These are phyloP conservation scores for Cornus kousa DNA, from an alignment of 148 eudicot species.

Conservation along the genomic window DNA sequence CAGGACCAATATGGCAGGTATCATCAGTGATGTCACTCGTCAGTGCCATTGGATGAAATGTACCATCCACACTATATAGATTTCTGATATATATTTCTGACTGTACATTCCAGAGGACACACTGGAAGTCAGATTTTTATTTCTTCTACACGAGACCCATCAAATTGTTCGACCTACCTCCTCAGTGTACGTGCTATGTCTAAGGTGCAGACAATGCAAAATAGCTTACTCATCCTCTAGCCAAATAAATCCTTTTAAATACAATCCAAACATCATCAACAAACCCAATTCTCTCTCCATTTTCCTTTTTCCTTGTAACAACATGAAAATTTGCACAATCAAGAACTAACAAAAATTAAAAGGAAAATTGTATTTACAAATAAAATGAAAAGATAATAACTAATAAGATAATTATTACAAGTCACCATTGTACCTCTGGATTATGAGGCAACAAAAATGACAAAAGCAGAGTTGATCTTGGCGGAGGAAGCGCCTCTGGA, in stretches of 20 bases:
- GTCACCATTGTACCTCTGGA: constrained; percentile 44
- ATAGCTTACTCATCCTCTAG: neutral
- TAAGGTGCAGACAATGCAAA: neutral
- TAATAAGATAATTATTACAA: neutral
- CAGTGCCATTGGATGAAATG: neutral
- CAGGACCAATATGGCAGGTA: neutral
- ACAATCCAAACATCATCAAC: neutral
- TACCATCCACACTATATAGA: neutral
- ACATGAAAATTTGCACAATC: neutral
- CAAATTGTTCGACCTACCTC: neutral
- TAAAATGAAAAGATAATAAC: neutral
- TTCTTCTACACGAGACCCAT: neutral
- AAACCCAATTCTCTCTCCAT: neutral
- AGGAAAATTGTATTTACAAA: neutral
- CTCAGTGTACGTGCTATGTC: neutral
- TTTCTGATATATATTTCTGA: neutral
- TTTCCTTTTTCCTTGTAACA: neutral
- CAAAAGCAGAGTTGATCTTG: constrained; percentile 60
- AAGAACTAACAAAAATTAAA: neutral
- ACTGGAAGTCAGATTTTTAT: neutral
- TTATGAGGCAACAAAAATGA: constrained; percentile 59
- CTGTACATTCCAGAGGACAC: neutral
- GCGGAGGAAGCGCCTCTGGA: constrained; percentile 68
- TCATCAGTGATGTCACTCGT: neutral
- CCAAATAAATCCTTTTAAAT: neutral